Percentiles rank a stretch among this genome's conserved stretches.
Evolutionary conservation across 768 basidiomycete genomes (phyloP).

Genomic region (Leucocoprinus leucothites): DNA sequence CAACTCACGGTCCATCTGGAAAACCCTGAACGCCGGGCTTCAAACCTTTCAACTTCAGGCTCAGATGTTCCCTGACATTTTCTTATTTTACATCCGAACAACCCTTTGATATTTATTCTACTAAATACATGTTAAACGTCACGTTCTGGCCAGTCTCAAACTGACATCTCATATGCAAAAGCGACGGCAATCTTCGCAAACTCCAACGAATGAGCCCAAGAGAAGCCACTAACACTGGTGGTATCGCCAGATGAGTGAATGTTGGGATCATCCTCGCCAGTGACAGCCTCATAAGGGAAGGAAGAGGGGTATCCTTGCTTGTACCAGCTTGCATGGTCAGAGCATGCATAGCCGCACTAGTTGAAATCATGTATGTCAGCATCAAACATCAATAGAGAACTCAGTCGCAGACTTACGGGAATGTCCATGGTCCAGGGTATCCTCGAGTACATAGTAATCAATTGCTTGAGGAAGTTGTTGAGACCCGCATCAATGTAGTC

Average conservation of each 20-base stretch:
- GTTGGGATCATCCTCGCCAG: conserved; percentile 39
- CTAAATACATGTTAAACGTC: too few relatives aligned
- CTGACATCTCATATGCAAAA: conserved; percentile 50
- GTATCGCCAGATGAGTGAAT: conserved; percentile 44
- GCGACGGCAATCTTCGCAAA: conserved; percentile 60
- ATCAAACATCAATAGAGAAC: neutral
- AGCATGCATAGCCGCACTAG: conserved; percentile 40
- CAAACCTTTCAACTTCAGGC: too few relatives aligned
- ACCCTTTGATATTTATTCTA: too few relatives aligned
- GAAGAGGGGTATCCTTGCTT: conserved; percentile 36
- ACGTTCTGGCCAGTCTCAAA: too few relatives aligned
- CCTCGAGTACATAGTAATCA: conserved; percentile 33
- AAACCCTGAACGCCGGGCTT: too few relatives aligned
- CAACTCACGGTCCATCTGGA: too few relatives aligned
- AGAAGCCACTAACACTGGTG: conserved; percentile 43
- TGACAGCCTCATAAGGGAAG: conserved; percentile 42
- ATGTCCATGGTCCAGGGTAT: conserved; percentile 34
- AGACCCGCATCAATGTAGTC: conserved; percentile 37
- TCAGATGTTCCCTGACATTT: too few relatives aligned
- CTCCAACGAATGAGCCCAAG: conserved; percentile 49
- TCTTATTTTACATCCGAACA: too few relatives aligned
- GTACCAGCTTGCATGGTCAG: conserved; percentile 47
- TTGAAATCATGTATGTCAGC: neutral
- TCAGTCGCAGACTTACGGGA: conserved; percentile 26
- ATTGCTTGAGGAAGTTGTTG: conserved; percentile 41